Percentiles rank a stretch among this genome's conserved stretches.
phyloP scores from a whole-genome alignment of 83 land plant species.

The Isoetes engelmannii region DNA sequence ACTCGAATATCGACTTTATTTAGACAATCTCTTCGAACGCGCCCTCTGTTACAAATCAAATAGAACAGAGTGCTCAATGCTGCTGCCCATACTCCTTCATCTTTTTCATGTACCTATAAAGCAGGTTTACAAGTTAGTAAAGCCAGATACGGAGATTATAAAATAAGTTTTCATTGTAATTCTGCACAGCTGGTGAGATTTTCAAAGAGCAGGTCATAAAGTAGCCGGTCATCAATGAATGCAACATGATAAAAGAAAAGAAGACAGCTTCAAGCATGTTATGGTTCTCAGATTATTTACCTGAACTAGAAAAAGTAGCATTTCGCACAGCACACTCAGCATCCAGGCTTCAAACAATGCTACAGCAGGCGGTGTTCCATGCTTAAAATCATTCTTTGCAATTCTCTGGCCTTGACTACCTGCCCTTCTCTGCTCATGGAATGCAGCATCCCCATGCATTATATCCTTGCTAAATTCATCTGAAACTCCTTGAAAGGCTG shows the following conservation, averaged over 20 bases:
- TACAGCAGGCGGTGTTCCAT: slow-evolving; percentile 48
- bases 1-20: slow-evolving; percentile 91
- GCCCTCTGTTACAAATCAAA: slow-evolving; percentile 84
- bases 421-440: too few relatives aligned
- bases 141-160: too few relatives aligned
- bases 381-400: slow-evolving; percentile 15
- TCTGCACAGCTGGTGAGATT: not conserved
- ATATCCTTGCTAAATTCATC: slow-evolving; percentile 14
- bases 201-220: not conserved
- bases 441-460: not conserved
- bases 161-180: too few relatives aligned
- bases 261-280: too few relatives aligned
- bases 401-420: too few relatives aligned
- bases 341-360: slow-evolving; percentile 82
- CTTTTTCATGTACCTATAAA: slow-evolving; percentile 70
- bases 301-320: slow-evolving; percentile 93
- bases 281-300: slow-evolving; percentile 22
- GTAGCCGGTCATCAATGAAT: too few relatives aligned
- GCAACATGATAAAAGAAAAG: too few relatives aligned
- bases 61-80: slow-evolving; percentile 86
- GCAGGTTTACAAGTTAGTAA: too few relatives aligned
- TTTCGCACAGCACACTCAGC: slow-evolving; percentile 68
- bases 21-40: slow-evolving; percentile 56
- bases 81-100: slow-evolving; percentile 94
- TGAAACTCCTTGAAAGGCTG: slow-evolving; percentile 32